Conservation (phyloP, 306 rosid genomes). For the Medicago arabica region DNA sequence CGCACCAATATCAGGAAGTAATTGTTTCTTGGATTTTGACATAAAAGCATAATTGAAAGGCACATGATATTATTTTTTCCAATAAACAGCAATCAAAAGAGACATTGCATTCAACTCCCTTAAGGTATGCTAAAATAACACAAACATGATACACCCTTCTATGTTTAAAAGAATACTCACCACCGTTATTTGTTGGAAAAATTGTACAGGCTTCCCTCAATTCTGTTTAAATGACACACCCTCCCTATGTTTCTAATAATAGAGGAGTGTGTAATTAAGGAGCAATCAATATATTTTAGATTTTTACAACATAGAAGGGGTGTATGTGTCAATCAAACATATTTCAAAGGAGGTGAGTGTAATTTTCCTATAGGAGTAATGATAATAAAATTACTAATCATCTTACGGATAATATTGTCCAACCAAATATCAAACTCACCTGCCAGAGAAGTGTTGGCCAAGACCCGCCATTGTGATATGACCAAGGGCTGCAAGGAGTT, state of each 20-base stretch:
- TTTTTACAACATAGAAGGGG: background rate
- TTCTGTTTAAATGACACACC: background rate
- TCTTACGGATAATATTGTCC: slow-evolving; percentile 5
- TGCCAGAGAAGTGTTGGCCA: slow-evolving; percentile 97
- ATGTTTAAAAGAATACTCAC: background rate
- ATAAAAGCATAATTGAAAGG: slow-evolving; percentile 11
- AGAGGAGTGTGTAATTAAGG: background rate
- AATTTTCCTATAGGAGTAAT: background rate
- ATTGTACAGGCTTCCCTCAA: background rate
- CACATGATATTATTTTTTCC: background rate
- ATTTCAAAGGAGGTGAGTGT: background rate
- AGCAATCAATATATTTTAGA: background rate
- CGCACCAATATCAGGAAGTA: slow-evolving; percentile 19
- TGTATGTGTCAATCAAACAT: background rate
- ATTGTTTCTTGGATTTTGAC: slow-evolving; percentile 19
- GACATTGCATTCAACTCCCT: background rate
- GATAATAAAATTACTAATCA: background rate
- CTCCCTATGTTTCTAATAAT: background rate
- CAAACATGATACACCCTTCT: background rate
- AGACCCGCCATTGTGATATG: slow-evolving; percentile 94
- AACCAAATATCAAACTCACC: slow-evolving; percentile 53
- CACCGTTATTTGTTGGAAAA: background rate
- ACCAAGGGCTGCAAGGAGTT: slow-evolving; percentile 80
- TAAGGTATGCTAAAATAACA: background rate
- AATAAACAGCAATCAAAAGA: background rate